Conservation (phyloP, 176 grass and related monocot genomes). For the Avena atlantica region DNA sequence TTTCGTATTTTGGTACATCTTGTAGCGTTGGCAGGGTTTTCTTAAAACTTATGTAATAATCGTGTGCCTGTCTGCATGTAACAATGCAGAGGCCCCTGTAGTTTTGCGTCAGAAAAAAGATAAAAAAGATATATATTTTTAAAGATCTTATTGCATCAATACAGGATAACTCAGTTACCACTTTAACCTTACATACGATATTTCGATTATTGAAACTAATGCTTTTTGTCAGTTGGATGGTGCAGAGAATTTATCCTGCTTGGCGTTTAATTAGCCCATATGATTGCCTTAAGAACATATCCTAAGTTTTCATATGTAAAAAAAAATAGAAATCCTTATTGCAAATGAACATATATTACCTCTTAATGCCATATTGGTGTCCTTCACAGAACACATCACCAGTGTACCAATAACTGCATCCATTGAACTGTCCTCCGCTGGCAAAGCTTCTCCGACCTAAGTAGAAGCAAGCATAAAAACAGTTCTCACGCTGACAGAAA, state of each 20-base stretch:
- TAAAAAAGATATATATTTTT: not conserved
- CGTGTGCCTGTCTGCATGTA: not conserved
- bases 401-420: slow-evolving; percentile 84
- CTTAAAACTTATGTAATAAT: not conserved
- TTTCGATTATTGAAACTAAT: not conserved
- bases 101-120: not conserved
- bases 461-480: slow-evolving; percentile 17
- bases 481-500: not conserved
- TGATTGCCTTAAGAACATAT: not conserved
- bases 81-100: not conserved
- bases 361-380: slow-evolving; percentile 59
- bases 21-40: not conserved
- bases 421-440: slow-evolving; percentile 71
- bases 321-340: not conserved
- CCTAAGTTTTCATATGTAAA: not conserved
- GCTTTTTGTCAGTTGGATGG: not conserved
- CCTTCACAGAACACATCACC: slow-evolving; percentile 79
- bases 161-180: not conserved
- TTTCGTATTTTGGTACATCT: not conserved
- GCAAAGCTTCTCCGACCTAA: slow-evolving; percentile 84
- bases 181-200: not conserved
- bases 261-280: not conserved
- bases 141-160: not conserved
- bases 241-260: not conserved
- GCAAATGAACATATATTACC: slow-evolving; percentile 43